Evolutionary conservation across 257 asterid genomes (phyloP).

Genomic region (Forsythia viridissima): DNA sequence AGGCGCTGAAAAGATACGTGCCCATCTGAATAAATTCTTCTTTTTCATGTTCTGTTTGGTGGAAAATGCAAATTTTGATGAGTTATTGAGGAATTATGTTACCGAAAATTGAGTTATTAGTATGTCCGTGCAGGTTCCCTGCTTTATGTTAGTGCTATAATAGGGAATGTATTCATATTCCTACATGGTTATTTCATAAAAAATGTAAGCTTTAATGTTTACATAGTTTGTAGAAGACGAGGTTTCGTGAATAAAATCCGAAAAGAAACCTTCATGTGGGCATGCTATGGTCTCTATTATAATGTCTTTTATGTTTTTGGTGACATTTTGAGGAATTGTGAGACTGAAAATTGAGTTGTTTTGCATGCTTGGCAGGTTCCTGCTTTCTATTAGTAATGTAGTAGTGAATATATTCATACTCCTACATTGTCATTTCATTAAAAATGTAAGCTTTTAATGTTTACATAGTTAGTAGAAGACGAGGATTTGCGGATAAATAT

Average conservation of each 20-base stretch:
- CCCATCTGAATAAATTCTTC: conserved; percentile 33
- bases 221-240: conserved; percentile 25
- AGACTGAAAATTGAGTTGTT: too few species aligned
- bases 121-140: neutral
- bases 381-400: too few species aligned
- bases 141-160: neutral
- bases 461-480: conserved; percentile 23
- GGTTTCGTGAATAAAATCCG: conserved; percentile 31
- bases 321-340: too few species aligned
- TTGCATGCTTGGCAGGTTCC: too few species aligned
- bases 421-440: too few species aligned
- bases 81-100: conserved; percentile 21
- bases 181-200: conserved; percentile 14
- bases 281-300: conserved; percentile 9
- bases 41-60: neutral
- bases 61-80: conserved; percentile 30
- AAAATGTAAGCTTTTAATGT: neutral
- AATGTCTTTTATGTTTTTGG: neutral
- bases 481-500: conserved; percentile 28
- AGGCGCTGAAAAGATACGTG: conserved; percentile 48
- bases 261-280: conserved; percentile 26
- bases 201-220: conserved; percentile 8
- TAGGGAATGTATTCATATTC: conserved; percentile 12
- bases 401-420: too few species aligned
- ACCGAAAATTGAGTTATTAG: conserved; percentile 19